These are phyloP conservation scores for Wickerhamiella azymoides DNA, from an alignment of 805 yeast genomes.

Conservation along the genomic window DNA sequence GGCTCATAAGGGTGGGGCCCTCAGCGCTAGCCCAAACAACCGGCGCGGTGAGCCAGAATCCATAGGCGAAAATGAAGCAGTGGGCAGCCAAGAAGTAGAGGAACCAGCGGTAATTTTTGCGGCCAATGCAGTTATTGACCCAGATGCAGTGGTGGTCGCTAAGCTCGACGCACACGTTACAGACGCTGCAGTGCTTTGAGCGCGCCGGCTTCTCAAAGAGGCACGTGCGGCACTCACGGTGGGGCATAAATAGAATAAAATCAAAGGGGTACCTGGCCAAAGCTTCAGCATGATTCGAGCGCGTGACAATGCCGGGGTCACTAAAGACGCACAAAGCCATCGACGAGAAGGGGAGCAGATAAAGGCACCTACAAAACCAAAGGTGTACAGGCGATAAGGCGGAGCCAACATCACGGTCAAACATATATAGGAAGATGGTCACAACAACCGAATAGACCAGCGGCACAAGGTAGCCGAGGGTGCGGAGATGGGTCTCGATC, in stretches of 20 bases:
- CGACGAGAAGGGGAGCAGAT: slow-evolving; percentile 16
- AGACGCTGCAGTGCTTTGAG: slow-evolving; percentile 44
- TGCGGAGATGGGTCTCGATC: not conserved
- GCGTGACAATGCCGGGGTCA: slow-evolving; percentile 28
- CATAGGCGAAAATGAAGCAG: slow-evolving; percentile 32
- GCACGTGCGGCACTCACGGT: slow-evolving; percentile 37
- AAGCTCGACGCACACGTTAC: slow-evolving; percentile 34
- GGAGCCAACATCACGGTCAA: slow-evolving; percentile 11
- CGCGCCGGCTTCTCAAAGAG: slow-evolving; percentile 38
- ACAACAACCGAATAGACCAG: slow-evolving; percentile 12
- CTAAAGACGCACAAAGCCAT: slow-evolving; percentile 23
- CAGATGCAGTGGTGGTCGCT: slow-evolving; percentile 52
- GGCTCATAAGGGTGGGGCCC: not conserved
- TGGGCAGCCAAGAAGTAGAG: slow-evolving; percentile 41
- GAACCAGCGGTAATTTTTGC: slow-evolving; percentile 49
- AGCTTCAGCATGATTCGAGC: slow-evolving; percentile 18
- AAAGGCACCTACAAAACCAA: slow-evolving; percentile 11
- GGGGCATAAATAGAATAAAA: slow-evolving; percentile 38
- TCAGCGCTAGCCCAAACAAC: not conserved
- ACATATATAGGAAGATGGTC: slow-evolving; percentile 14
- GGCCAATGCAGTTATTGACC: slow-evolving; percentile 49
- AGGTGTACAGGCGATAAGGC: slow-evolving; percentile 8
- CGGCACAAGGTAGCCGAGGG: slow-evolving; percentile 16
- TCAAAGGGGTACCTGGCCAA: slow-evolving; percentile 30
- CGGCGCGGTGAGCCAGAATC: slow-evolving; percentile 19